Evolutionary conservation across 805 yeast genomes (phyloP).

Genomic region (Saturnispora diversa): DNA sequence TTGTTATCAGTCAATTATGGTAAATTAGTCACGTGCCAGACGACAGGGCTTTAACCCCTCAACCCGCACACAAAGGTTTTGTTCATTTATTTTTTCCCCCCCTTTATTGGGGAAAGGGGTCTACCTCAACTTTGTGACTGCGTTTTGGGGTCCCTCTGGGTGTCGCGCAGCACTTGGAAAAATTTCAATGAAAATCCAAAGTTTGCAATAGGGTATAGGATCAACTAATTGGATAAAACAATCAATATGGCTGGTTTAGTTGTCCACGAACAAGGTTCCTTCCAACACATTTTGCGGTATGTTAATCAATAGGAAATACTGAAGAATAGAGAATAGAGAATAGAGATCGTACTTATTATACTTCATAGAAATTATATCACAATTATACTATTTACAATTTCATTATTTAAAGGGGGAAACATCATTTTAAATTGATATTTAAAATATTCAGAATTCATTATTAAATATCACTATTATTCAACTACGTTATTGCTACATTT

Average conservation of each 20-base stretch:
- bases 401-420: too few species aligned
- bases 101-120: not conserved
- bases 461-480: too few species aligned
- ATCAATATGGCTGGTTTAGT: constrained; percentile 36
- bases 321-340: too few species aligned
- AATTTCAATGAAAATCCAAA: constrained; percentile 4
- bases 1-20: too few species aligned
- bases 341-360: too few species aligned
- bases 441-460: too few species aligned
- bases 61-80: not conserved
- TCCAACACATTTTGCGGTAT: constrained; percentile 99
- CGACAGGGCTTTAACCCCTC: not conserved
- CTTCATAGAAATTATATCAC: too few species aligned
- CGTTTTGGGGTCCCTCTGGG: not conserved
- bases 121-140: not conserved
- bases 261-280: constrained; percentile 97
- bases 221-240: constrained; percentile 1
- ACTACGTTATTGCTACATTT: too few species aligned
- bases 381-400: too few species aligned
- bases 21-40: not conserved
- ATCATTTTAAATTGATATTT: too few species aligned
- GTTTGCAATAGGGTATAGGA: not conserved
- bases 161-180: too few species aligned
- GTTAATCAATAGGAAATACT: constrained; percentile 31
- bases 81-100: not conserved